Conservation (phyloP, 2,329 filamentous ascomycete species). For the Knufia fluminis region DNA sequence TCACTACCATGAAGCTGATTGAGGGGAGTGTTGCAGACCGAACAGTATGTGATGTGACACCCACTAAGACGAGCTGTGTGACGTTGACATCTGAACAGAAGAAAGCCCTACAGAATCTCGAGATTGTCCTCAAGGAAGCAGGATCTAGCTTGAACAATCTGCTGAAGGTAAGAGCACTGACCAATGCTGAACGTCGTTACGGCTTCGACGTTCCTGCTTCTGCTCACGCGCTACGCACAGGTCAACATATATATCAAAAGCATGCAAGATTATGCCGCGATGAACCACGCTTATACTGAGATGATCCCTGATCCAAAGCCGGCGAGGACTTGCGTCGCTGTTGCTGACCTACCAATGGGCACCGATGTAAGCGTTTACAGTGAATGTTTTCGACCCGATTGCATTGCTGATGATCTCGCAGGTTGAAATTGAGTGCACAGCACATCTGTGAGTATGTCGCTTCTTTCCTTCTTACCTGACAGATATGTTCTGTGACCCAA, state of each 20-base stretch:
- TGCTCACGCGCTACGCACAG: conserved; percentile 1
- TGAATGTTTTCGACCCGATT: neutral
- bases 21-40: conserved; percentile 22
- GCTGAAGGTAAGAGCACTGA: conserved; percentile 12
- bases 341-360: conserved; percentile 21
- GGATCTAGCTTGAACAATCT: conserved; percentile 14
- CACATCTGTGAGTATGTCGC: conserved; percentile 18
- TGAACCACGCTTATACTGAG: conserved; percentile 20
- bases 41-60: conserved; percentile 16
- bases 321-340: conserved; percentile 22
- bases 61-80: too few species aligned
- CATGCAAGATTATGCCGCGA: conserved; percentile 16
- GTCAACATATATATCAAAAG: conserved; percentile 18
- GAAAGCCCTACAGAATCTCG: conserved; percentile 15
- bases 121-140: conserved; percentile 14
- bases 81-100: neutral
- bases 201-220: neutral
- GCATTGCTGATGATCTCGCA: conserved; percentile 9
- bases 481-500: conserved; percentile 2
- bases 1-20: conserved; percentile 19
- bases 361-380: conserved; percentile 18
- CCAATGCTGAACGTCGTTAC: neutral
- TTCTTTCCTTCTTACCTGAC: neutral
- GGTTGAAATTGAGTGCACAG: conserved; percentile 24
- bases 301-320: conserved; percentile 21